Evolutionary conservation across 495 filamentous ascomycete genomes (phyloP), one percentile per base, ranked within the genome.

Genomic region (Rostrohypoxylon terebratum): DNA sequence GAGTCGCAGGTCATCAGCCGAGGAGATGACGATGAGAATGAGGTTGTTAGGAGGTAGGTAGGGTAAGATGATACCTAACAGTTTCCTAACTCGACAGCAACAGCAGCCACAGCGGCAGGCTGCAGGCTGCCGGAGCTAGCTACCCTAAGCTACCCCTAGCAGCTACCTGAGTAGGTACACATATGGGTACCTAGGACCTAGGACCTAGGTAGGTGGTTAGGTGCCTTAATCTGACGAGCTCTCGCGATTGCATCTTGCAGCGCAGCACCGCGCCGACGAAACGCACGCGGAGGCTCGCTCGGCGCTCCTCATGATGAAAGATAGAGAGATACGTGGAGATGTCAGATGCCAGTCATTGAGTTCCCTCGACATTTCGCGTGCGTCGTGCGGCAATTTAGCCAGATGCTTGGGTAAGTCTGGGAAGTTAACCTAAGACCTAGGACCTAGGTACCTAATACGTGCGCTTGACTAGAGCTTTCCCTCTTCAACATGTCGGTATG

Each of bases 11-110:
- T 28, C 3, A 28, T 42, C 11, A 42, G 38, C 3, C 13, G 38
- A 42, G 5, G 13, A 1, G 38, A 4, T 42, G 38, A 42, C 2
- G 38, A 42, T 28, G 28, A 28, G 28, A 5, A 4, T 28, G 28
- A 28, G 28, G 28, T 38, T 38, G 38, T 14, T 42, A 4, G 5
- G 51, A 34, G 14, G 28, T 3, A 53, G 68, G 68, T 50, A 70
- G 45, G 68, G 68, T 70, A 65, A 70, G 54, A 70, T 65, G 68
- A 42, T 66, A 61, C 68, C 68, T 61, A 47, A 70, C 53, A 60
- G 68, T 33, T 66, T 57, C 68, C 68, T 61, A 47, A 70, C 53
- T 40, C 21, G 3, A 6, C 9, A 10, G 54, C 54, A 21, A 0
- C 28, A 31, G 31, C 54, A 58, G 28, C 28, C 28, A 28, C 28